Base-by-base conservation (phyloP, 306 rosid genomes). In the Corylus americana region DNA sequence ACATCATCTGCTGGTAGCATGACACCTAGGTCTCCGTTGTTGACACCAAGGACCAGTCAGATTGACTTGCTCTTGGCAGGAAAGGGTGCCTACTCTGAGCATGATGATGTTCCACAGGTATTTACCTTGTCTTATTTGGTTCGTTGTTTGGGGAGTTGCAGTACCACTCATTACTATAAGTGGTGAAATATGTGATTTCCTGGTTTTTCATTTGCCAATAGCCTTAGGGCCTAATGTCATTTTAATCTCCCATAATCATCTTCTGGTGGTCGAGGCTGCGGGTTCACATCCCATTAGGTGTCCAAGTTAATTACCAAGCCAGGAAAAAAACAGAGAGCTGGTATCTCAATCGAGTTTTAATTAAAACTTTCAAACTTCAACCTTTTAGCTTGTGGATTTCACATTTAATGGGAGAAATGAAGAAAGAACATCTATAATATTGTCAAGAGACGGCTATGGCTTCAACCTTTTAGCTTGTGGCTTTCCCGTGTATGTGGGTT, bases 1-100 rank as follows among this genome's bases (percentile, higher is more conserved):
- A 91, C 98, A 51, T 93, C 99, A 79, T 95, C 99, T 64, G 99
- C 96, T 11, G 99, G 98, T 80, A 95, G 99, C 91, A 90, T 95
- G 94, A 95, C 99, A 76, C 99, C 99, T 64, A 91, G 99, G 81
- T 95, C 99, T 88, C 99, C 99, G 8, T 75, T 95, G 79, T 83
- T 93, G 90, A 95, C 99, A 54, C 99, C 99, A 66, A 91, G 95
- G 87, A 90, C 92, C 59, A 95, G 97, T 87, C 98, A 90, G 81
- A 90, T 95, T 86, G 99, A 95, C 77, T 83, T 95, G 85, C 92
- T 95, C 71, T 87, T 95, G 83, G 92, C 93, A 0, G 99, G 99
- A 87, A 95, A 95, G 88, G 91, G 92, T 85, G 93, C 98, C 85
- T 95, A 87, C 84, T 84, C 92, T 1, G 99, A 95, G 84, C 96